Evolutionary conservation across 1,139 yeast genomes (phyloP).

Genomic region (Candida tropicalis): DNA sequence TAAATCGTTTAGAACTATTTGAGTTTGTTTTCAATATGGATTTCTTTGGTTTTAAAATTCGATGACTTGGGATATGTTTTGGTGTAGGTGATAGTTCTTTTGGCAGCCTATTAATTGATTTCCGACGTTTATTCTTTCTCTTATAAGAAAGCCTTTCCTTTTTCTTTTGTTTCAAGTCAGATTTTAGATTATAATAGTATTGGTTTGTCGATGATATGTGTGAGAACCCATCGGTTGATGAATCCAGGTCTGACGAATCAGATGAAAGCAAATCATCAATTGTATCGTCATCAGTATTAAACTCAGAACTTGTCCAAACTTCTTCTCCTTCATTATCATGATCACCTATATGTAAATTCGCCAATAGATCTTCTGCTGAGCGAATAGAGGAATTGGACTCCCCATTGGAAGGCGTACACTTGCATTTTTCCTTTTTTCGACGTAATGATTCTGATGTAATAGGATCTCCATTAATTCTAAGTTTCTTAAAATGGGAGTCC

Average conservation of each 20-base stretch:
- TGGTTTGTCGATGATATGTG: slow-evolving; percentile 22
- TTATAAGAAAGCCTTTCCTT: slow-evolving; percentile 5
- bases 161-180: slow-evolving; percentile 15
- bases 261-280: slow-evolving; percentile 17
- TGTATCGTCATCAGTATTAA: slow-evolving; percentile 20
- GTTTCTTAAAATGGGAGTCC: slow-evolving; percentile 45
- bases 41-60: slow-evolving; percentile 42
- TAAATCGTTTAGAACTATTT: slow-evolving; percentile 5
- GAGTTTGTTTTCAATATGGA: slow-evolving; percentile 37
- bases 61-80: slow-evolving; percentile 48
- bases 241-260: slow-evolving; percentile 33
- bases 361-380: slow-evolving; percentile 14
- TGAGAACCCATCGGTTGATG: slow-evolving; percentile 22
- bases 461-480: slow-evolving; percentile 46
- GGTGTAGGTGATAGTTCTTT: slow-evolving; percentile 40
- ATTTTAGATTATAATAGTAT: slow-evolving; percentile 27
- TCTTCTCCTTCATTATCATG: slow-evolving; percentile 14
- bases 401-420: slow-evolving; percentile 13
- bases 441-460: slow-evolving; percentile 32
- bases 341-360: slow-evolving; percentile 13
- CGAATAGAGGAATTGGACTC: background rate
- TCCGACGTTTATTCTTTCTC: background rate
- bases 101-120: slow-evolving; percentile 2
- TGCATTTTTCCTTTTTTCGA: slow-evolving; percentile 18
- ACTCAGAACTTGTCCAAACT: slow-evolving; percentile 27